Evolutionary conservation across 192 early-diverging fungal species (phyloP), one percentile per base, ranked within the genome.

Genomic region (Physocladia obscura): DNA sequence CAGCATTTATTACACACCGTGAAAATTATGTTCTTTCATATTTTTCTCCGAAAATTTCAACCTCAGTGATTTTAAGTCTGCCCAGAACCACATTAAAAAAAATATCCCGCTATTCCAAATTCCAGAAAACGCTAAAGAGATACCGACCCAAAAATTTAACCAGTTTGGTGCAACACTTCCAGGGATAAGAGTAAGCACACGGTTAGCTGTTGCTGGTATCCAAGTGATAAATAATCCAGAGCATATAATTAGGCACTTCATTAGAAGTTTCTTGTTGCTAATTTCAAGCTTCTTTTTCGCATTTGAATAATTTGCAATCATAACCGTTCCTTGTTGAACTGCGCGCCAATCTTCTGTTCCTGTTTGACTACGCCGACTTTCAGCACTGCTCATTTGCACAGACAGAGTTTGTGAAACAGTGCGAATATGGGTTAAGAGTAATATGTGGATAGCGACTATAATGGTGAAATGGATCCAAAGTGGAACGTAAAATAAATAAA

Each of bases 391-490:
- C 13, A 17, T 22, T 19, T 62, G 61, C 19, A 13, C 36, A 60
- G 35, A n/a, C 29, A 11, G 17, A 1, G 32, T 5, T 58, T 36
- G 27, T 24, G 15, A 26, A 62, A 40, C 38, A 2, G 29, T 31
- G 49, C 49, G 39, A 49, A 65, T 52, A 4, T 48, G 38, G 26
- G 40, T 21, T 1, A 65, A 52, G 19, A 31, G 22, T 32, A n/a
- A 26, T 21, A 26, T 2, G 4, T 19, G 51, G 24, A 65, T 50
- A 19, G 35, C 44, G 2, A 65, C 35, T 8, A 52, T 65, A 11
- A 40, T 6, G 2, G 22, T 30, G 22, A 65, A 52, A 36, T 65
- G 62, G 15, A 52, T 51, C 62, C 62, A 65, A n/a, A 65, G 49
- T 15, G 29, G 47, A 27, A 52, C 32, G 62, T 65, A 65, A 32